Base-by-base conservation (phyloP, 2,329 filamentous ascomycete species). In the Penicillium thymicola region DNA sequence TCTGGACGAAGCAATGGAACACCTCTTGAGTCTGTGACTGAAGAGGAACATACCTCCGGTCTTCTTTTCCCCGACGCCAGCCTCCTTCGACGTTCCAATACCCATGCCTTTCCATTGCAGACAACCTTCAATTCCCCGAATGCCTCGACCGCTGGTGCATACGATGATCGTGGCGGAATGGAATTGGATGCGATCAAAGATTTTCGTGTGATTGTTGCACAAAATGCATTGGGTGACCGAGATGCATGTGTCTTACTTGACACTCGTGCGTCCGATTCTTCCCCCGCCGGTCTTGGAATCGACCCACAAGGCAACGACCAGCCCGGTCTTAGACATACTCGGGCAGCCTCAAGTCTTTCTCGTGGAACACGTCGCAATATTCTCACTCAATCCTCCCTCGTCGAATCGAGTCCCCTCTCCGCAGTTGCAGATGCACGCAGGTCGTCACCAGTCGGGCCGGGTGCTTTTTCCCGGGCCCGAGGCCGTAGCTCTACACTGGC, bases 31-130 rank as follows among this genome's bases (percentile, higher is more conserved):
- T 80, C 78, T 25, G 75, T 78, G 25, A 79, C 76, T 1, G 78
- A 80, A 59, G 78, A 80, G 61, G 76, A 78, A 59, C 77, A 80
- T 60, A 80, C 77, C 5, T 77, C 77, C 44, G 75, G 75, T 38
- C 71, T 80, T 44, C 67, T 80, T 51, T 80, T 78, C 59, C 78
- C 78, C 34, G 76, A 78, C 65, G 71, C 72, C 40, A 77, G 70
- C 56, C 67, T 75, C 14, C 75, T 76, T 53, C 72, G 74, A 54
- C 73, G 70, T 36, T 76, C 75, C 42, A 70, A 73, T 62, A 71
- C 67, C 46, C 71, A 74, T 61, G 71, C 71, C n/a, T 76, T 72
- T 58, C 73, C 73, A 57, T 67, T 75, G 21, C 76, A 75, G 61
- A 72, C 75, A 44, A 71, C 72, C 38, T 70, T 73, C 56, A 69